Percentiles rank a stretch among this genome's conserved stretches.
Conservation (phyloP, 495 filamentous ascomycete species). For the Neurospora sp. region DNA sequence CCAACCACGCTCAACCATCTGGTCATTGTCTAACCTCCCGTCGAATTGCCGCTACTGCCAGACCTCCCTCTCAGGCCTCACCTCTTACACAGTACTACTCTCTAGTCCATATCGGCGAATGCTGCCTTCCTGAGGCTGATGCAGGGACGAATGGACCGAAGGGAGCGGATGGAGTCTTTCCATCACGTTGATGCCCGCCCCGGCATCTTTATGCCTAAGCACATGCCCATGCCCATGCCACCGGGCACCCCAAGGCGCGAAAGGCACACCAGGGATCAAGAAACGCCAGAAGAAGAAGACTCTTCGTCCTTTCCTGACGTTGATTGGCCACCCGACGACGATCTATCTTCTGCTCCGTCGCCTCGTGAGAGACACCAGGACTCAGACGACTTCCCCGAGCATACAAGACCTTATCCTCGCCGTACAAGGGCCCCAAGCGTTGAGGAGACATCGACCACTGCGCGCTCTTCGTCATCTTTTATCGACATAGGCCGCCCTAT, state of each 20-base stretch:
- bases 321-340: conserved; percentile 32
- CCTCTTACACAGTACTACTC: not conserved
- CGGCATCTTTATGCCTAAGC: not conserved
- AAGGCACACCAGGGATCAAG: conserved; percentile 18
- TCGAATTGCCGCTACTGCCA: conserved; percentile 8
- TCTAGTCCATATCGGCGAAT: not conserved
- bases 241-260: conserved; percentile 15
- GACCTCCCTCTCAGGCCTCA: not conserved
- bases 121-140: conserved; percentile 24
- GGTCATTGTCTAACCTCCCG: conserved; percentile 10
- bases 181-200: not conserved
- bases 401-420: not conserved
- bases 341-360: conserved; percentile 28
- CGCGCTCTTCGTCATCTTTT: not conserved
- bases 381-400: not conserved
- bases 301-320: conserved; percentile 21
- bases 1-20: conserved; percentile 29
- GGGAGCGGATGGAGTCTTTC: not conserved
- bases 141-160: conserved; percentile 30
- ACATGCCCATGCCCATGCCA: not conserved
- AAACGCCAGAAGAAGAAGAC: conserved; percentile 26
- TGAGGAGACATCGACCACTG: not conserved
- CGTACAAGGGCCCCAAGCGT: not conserved
- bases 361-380: conserved; percentile 23
- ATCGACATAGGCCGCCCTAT: not conserved